These are phyloP conservation scores for Ustanciosporium gigantosporum DNA, from an alignment of 1,284 basidiomycete species.

Conservation along the genomic window DNA sequence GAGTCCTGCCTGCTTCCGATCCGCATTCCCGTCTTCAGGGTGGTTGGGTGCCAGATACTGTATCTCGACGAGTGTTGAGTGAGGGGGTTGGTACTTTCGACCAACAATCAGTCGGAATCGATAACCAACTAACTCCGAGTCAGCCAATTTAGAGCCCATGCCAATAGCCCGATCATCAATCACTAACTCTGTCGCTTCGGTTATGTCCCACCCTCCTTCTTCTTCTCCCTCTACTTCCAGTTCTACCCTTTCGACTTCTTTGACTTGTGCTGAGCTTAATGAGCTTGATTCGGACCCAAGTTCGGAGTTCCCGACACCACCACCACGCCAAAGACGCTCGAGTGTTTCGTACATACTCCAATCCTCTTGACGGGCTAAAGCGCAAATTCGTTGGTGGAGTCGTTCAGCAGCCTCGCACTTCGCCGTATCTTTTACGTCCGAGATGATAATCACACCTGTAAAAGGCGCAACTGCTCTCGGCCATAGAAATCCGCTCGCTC, in stretches of 20 bases:
- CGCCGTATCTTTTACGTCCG: conserved; percentile 3
- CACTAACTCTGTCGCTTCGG: conserved; percentile 26
- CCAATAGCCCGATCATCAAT: conserved; percentile 55
- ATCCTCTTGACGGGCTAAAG: conserved; percentile 2
- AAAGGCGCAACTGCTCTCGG: conserved; percentile 52
- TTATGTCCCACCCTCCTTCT: conserved; percentile 2
- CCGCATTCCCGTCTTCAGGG: neutral
- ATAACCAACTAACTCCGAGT: conserved; percentile 60
- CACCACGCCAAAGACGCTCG: neutral
- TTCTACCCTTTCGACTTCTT: no score
- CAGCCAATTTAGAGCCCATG: conserved; percentile 57
- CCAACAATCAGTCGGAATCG: conserved; percentile 53
- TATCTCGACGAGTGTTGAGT: neutral
- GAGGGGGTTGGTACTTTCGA: conserved; percentile 23
- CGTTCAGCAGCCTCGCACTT: conserved; percentile 3
- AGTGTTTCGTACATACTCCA: neutral
- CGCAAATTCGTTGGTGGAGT: neutral
- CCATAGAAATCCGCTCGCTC: conserved; percentile 49
- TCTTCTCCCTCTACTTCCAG: conserved; percentile 1
- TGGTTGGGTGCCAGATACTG: no score
- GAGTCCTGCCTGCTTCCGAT: no score
- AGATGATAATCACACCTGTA: conserved; percentile 10
- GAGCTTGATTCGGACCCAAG: neutral
- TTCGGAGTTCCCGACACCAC: no score
- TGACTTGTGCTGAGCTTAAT: neutral